These are phyloP conservation scores for Dendryphion nanum DNA, from an alignment of 2,329 filamentous ascomycete genomes.

Conservation along the genomic window DNA sequence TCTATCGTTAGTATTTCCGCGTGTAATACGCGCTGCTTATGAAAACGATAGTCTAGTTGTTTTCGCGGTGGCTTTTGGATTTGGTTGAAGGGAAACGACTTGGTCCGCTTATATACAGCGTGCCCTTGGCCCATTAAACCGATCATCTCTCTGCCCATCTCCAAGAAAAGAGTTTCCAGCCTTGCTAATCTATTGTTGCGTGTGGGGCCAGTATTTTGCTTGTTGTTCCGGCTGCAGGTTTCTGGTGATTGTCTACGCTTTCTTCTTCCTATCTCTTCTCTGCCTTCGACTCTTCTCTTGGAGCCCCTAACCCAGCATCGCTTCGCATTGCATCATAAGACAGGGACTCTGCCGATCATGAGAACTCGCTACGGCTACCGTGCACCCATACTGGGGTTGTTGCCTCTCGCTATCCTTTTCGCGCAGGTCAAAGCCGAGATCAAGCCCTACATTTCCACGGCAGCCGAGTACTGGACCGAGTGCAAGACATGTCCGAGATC, in stretches of 20 bases:
- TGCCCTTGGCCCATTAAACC: slow-evolving; percentile 6
- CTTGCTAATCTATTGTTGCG: not conserved
- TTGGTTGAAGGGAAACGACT: not conserved
- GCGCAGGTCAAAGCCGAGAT: slow-evolving; percentile 1
- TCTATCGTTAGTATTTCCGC: no score
- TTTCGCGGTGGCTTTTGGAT: no score
- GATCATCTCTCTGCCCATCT: slow-evolving; percentile 5
- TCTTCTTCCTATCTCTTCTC: slow-evolving; percentile 7
- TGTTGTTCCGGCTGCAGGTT: no score
- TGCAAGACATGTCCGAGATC: slow-evolving; percentile 32
- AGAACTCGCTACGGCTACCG: not conserved
- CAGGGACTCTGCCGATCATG: not conserved
- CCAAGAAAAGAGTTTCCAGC: slow-evolving; percentile 1
- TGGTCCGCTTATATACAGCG: slow-evolving; percentile 1
- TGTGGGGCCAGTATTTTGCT: slow-evolving; percentile 1
- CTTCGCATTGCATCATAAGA: not conserved
- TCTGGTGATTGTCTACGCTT: no score
- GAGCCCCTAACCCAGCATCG: not conserved
- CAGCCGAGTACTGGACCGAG: slow-evolving; percentile 25
- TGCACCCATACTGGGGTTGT: not conserved
- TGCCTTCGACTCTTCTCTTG: not conserved
- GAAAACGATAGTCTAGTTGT: no score
- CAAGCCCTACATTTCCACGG: slow-evolving; percentile 17
- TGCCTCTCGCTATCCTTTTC: slow-evolving; percentile 4
- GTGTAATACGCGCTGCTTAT: no score